phyloP scores from a whole-genome alignment of 176 grass and related monocot genomes.

The Raddia distichophylla region DNA sequence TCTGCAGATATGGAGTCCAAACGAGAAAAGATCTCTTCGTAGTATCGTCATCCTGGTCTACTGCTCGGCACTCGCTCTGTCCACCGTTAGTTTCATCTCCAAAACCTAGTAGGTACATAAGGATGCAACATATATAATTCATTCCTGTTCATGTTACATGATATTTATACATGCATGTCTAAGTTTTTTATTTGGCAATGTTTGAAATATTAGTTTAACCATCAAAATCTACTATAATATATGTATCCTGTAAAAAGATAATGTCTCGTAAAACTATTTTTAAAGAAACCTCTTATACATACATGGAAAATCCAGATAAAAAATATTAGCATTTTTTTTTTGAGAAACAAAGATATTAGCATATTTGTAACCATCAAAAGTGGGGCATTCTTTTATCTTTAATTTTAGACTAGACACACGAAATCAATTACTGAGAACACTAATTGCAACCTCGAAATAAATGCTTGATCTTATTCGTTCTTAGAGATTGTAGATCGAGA shows the following conservation, averaged over 20 bases:
- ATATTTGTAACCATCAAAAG: not conserved
- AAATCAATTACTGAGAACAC: not conserved
- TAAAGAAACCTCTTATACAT: not conserved
- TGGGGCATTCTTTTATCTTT: not conserved
- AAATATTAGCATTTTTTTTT: too few species aligned
- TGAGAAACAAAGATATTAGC: not conserved
- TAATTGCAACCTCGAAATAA: not conserved
- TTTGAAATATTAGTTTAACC: not conserved
- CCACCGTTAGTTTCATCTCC: not conserved
- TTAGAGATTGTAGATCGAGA: not conserved
- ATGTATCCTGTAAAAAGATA: not conserved
- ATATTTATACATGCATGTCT: not conserved
- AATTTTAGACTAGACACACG: not conserved
- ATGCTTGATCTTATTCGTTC: not conserved
- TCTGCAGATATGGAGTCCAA: conserved; percentile 42
- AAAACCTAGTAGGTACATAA: conserved; percentile 12
- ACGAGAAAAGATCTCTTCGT: conserved; percentile 7
- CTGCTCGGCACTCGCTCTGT: too few species aligned
- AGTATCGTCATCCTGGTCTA: not conserved
- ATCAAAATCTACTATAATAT: not conserved
- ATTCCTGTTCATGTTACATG: not conserved
- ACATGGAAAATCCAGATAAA: not conserved
- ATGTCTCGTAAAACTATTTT: too few species aligned
- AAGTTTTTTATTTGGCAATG: not conserved
- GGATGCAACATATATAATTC: not conserved